Base-by-base conservation (phyloP, 768 basidiomycete species). In the Pleurotus tuber-regium region DNA sequence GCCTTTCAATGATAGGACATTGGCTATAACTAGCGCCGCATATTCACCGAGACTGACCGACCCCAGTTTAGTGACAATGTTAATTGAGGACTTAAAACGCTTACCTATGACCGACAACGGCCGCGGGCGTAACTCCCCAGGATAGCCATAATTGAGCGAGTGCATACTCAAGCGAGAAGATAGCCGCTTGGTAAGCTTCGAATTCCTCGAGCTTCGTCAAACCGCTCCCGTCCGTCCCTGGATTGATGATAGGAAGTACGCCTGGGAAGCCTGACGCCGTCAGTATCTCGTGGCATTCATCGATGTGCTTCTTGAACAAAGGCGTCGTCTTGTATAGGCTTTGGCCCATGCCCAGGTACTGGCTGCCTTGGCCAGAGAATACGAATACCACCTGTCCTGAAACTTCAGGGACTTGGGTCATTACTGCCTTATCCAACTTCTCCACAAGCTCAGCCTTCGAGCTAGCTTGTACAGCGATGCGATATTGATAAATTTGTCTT, bases 341-440 rank as follows among this genome's bases (percentile, higher is more conserved):
- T 24, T 65, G 53, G 0, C 83, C 87, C 86, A 89, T 88, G 4
- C 80, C 78, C 14, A 71, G 60, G 66, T 85, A 84, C 55, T 88
- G 86, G 24, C 78, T 70, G 30, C 87, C 88, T 61, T 89, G 85
- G 6, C 88, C 88, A 16, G 87, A 83, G 63, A 87, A 89, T 2
- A 88, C 82, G 57, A 89, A 88, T 3, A 80, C 73, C 1, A 78
- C 71, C 3, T 69, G 66, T n/a, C 60, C 55, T 1, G 51, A 28
- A 14, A 64, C 57, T 14, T 59, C 54, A 18, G 66, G 44, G 12
- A 56, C 61, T 35, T 70, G 63, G 16, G 67, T 60, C 19, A 72
- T 59, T 2, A 66, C 44, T 4, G 78, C 69, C 0, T 56, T 57
- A 4, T 53, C 57, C 7, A 91, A 68, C 43, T 70, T 75, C 14